A percentile compares a stretch with the other conserved stretches of the same genome.
Conservation (phyloP, 441 rosid genomes). For the Iberis amara region DNA sequence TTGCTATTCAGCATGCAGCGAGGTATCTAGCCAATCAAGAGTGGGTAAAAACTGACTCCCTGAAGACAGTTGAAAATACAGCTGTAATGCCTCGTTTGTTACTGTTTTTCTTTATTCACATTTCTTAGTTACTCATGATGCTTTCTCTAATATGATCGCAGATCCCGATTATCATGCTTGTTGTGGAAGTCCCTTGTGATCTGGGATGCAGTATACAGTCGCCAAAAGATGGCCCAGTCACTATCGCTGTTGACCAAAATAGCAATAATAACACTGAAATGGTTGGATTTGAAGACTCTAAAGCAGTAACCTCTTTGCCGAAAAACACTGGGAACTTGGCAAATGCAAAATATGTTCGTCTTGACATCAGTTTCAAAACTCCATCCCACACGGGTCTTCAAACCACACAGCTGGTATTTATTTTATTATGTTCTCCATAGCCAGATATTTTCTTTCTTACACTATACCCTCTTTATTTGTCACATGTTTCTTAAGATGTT, state of each 20-base stretch:
- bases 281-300: constrained; percentile 47
- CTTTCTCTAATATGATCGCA: constrained; percentile 36
- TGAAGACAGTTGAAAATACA: constrained; percentile 96
- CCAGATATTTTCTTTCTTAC: constrained; percentile 3
- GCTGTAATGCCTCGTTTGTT: constrained; percentile 56
- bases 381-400: constrained; percentile 93
- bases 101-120: constrained; percentile 22
- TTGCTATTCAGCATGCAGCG: constrained; percentile 80
- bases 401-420: constrained; percentile 81
- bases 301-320: constrained; percentile 41
- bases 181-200: constrained; percentile 91
- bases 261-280: constrained; percentile 39
- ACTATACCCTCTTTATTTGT: constrained; percentile 7
- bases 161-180: constrained; percentile 97
- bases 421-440: constrained; percentile 1
- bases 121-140: constrained; percentile 22
- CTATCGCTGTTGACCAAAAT: constrained; percentile 40
- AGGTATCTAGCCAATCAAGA: constrained; percentile 98
- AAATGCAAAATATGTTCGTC: constrained; percentile 66
- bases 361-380: constrained; percentile 94
- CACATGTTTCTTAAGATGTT: constrained; percentile 21
- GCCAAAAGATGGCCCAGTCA: constrained; percentile 51
- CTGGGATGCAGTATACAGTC: constrained; percentile 55
- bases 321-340: constrained; percentile 34
- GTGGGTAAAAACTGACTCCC: constrained; percentile 95